These are phyloP conservation scores for Agaricus sinodeliciosus DNA, from an alignment of 768 basidiomycete genomes.

Conservation along the genomic window DNA sequence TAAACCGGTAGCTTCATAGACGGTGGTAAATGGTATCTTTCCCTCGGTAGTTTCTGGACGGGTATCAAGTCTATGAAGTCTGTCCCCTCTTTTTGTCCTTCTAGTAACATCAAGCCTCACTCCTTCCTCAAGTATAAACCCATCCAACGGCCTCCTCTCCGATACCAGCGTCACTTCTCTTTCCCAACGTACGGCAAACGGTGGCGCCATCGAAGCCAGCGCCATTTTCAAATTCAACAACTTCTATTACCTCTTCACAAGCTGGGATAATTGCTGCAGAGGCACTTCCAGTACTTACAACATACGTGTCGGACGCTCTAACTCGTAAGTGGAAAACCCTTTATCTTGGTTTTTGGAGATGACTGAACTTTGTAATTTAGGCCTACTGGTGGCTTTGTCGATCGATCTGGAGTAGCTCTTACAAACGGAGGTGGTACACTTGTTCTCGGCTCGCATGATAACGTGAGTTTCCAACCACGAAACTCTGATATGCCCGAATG, in stretches of 20 bases:
- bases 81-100: not conserved
- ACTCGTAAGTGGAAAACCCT: conserved; percentile 30
- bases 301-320: conserved; percentile 48
- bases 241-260: conserved; percentile 50
- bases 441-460: conserved; percentile 37
- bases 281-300: conserved; percentile 52
- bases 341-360: too few species aligned
- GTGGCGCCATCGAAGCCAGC: conserved; percentile 45
- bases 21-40: conserved; percentile 39
- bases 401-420: conserved; percentile 37
- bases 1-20: conserved; percentile 17
- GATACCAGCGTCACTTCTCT: conserved; percentile 34
- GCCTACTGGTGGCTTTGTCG: conserved; percentile 38
- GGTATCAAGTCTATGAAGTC: conserved; percentile 39
- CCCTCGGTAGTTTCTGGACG: conserved; percentile 50
- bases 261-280: conserved; percentile 48
- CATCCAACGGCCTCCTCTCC: conserved; percentile 35
- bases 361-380: conserved; percentile 17
- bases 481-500: not conserved
- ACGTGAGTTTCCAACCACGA: conserved; percentile 20
- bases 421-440: conserved; percentile 46
- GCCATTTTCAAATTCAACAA: conserved; percentile 35
- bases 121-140: conserved; percentile 21
- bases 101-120: not conserved
- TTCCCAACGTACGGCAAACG: conserved; percentile 36